A percentile compares a stretch with the other conserved stretches of the same genome.
These are phyloP conservation scores for Wickerhamiella pararugosa DNA, from an alignment of 1,139 yeast genomes.

Conservation along the genomic window DNA sequence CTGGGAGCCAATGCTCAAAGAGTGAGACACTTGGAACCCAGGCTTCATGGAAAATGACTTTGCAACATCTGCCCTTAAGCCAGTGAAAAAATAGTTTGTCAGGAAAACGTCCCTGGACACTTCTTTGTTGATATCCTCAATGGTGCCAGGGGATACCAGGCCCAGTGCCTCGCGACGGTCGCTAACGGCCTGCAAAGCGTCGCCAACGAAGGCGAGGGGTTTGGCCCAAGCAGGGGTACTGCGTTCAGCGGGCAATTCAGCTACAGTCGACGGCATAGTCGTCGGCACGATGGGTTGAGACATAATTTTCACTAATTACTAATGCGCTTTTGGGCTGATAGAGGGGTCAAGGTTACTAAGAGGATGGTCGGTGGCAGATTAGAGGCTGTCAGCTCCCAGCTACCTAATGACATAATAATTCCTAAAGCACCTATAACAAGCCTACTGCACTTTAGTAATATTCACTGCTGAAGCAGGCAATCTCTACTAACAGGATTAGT, in stretches of 20 bases:
- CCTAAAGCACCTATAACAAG: too few relatives aligned
- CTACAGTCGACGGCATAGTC: neutral
- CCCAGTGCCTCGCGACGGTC: constrained; percentile 74
- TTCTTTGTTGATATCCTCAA: constrained; percentile 87
- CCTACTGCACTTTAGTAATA: too few relatives aligned
- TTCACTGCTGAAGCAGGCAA: too few relatives aligned
- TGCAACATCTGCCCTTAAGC: constrained; percentile 90
- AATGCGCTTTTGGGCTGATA: too few relatives aligned
- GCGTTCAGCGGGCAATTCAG: constrained; percentile 6
- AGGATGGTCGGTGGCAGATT: too few relatives aligned
- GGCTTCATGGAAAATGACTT: constrained; percentile 87
- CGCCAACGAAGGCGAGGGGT: constrained; percentile 21
- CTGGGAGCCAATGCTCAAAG: constrained; percentile 78
- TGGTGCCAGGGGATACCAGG: constrained; percentile 82
- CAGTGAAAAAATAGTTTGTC: constrained; percentile 83
- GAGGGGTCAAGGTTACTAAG: too few relatives aligned
- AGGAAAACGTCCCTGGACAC: constrained; percentile 86
- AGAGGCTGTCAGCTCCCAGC: too few relatives aligned
- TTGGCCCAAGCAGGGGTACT: constrained; percentile 6
- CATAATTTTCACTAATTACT: too few relatives aligned
- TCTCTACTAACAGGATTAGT: too few relatives aligned
- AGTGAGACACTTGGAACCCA: constrained; percentile 93
- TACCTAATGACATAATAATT: too few relatives aligned
- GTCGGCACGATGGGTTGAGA: too few relatives aligned
- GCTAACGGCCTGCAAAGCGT: constrained; percentile 26